Base-by-base conservation (phyloP, 2,329 filamentous ascomycete genomes). In the Emmonsiellopsis sp. region DNA sequence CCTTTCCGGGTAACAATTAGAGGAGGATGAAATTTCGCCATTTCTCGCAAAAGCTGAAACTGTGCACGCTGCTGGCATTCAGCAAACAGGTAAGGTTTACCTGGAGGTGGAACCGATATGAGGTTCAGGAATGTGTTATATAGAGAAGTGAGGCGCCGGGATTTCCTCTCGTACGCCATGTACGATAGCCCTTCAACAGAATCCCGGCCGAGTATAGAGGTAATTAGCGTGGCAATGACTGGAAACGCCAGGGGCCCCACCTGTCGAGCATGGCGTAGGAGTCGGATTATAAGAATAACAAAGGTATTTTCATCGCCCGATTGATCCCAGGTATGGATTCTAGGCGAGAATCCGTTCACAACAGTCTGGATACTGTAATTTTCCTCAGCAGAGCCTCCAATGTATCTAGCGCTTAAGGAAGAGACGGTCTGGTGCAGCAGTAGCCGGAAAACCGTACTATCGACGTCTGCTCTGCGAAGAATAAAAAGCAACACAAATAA, bases 1-100 rank as follows among this genome's bases (percentile, higher is more conserved):
- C 82, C 82, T 61, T 71, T 67, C 49, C 76, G 70, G n/a, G 73
- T 77, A n/a, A 85, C 74, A 2, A 74, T 70, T 48, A 85, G 64
- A 5, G 79, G 70, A 7, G 80, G 81, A 21, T 72, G 62, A 47
- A 75, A 74, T 17, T 71, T 68, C 31, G 77, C 74, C 82, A 85
- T 85, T 56, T 74, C 74, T 52, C 73, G 69, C 10, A 85, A 66
- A 4, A 85, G 66, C 40, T 74, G 69, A 53, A 84, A 79, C 53
- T 84, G 77, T 5, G 81, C 80, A 53, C 71, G 72, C 59, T 84
- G 76, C 60, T 83, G 81, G 42, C 75, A 61, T 4, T 63, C 61
- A 27, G 70, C 68, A 11, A 73, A 73, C 39, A 73, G 67, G 53
- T 79, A 77, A 0, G 81, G 79, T n/a, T 71, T 62, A 2, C 69